Percentiles rank a stretch among this genome's conserved stretches.
These are phyloP conservation scores for Sphagnum magellanicum DNA, from an alignment of 228 moss, liverwort and hornwort species.

Conservation along the genomic window DNA sequence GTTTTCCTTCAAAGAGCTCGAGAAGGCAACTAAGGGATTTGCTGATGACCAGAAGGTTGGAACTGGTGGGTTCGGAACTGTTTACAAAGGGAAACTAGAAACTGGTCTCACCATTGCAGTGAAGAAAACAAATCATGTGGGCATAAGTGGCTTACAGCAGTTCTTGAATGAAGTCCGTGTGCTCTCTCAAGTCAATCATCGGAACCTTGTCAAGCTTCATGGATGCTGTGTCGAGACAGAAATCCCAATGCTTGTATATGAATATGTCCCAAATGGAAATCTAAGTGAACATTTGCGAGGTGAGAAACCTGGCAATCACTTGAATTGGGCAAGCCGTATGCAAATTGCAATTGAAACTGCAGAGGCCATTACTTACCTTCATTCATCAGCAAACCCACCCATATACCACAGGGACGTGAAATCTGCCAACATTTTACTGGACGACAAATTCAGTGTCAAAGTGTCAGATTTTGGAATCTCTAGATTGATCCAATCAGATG, in stretches of 20 bases:
- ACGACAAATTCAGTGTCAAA: not conserved
- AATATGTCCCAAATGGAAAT: not conserved
- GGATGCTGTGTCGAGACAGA: not conserved
- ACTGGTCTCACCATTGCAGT: not conserved
- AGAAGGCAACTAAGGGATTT: not conserved
- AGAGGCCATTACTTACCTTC: slow-evolving; percentile 19
- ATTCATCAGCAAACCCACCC: slow-evolving; percentile 3
- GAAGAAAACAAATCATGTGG: not conserved
- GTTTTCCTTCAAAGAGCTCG: not conserved
- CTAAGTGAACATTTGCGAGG: slow-evolving; percentile 16
- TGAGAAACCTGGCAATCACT: slow-evolving; percentile 27
- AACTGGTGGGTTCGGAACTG: not conserved
- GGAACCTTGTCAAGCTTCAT: not conserved
- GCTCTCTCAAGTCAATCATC: not conserved
- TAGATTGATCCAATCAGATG: not conserved
- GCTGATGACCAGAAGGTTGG: not conserved
- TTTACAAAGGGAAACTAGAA: not conserved
- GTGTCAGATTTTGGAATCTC: slow-evolving; percentile 10
- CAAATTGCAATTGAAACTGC: slow-evolving; percentile 54
- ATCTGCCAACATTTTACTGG: slow-evolving; percentile 7
- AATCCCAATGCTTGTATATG: not conserved
- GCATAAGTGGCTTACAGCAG: not conserved
- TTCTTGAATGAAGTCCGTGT: not conserved
- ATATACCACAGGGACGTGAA: slow-evolving; percentile 11
- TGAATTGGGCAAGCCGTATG: slow-evolving; percentile 48